These are phyloP conservation scores for Adansonia gregorii DNA, from an alignment of 441 rosid genomes.

Conservation along the genomic window DNA sequence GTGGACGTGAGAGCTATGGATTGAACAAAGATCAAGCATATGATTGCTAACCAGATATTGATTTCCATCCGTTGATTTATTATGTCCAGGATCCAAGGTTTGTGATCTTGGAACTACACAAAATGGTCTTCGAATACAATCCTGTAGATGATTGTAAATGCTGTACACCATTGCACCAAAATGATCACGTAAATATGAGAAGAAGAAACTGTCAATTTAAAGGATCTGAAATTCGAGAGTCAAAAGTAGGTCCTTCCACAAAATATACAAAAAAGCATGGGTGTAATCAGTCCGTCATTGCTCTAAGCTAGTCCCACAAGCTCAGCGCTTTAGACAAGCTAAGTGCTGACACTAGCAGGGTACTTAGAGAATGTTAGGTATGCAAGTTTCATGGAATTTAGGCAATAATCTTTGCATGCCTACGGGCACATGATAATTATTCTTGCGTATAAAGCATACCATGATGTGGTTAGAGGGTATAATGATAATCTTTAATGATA, in stretches of 20 bases:
- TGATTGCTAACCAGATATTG: conserved; percentile 46
- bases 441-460: no score
- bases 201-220: not conserved
- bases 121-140: conserved; percentile 50
- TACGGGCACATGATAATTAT: no score
- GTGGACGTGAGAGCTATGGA: conserved; percentile 4
- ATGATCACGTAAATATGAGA: conserved; percentile 16
- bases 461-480: no score
- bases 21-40: conserved; percentile 25
- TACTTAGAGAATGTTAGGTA: no score
- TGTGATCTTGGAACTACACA: conserved; percentile 42
- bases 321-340: no score
- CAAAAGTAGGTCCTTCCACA: not conserved
- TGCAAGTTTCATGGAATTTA: no score
- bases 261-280: not conserved
- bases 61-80: conserved; percentile 28
- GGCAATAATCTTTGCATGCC: no score
- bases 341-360: no score
- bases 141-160: conserved; percentile 75
- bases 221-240: not conserved
- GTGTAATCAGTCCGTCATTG: not conserved
- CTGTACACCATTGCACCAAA: conserved; percentile 47
- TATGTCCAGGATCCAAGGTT: conserved; percentile 36
- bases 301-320: no score
- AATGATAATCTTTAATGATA: no score